Conservation (phyloP, 768 basidiomycete species). For the Leucosporidium scottii region DNA sequence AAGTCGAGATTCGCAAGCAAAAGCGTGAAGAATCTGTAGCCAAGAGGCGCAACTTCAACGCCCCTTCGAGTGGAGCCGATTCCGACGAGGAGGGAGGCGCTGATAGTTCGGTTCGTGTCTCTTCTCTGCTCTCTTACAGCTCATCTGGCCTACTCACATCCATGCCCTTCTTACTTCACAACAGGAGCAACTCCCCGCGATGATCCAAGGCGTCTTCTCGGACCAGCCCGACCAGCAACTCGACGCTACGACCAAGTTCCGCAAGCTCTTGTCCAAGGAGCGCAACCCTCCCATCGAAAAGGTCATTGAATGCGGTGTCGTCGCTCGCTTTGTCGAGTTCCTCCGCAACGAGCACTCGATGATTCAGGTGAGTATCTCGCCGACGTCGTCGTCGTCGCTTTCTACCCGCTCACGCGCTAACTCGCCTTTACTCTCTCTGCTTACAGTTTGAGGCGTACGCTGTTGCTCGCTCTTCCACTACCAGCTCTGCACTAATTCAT, state of each 20-base stretch:
- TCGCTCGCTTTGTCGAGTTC: conserved; percentile 95
- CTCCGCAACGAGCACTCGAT: conserved; percentile 52
- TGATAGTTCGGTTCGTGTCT: conserved; percentile 72
- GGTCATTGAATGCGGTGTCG: conserved; percentile 95
- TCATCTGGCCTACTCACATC: background rate
- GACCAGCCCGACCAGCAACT: conserved; percentile 85
- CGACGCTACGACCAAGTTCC: conserved; percentile 96
- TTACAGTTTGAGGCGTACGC: conserved; percentile 35
- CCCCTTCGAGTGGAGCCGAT: conserved; percentile 68
- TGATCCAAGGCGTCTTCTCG: conserved; percentile 89
- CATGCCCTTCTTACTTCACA: conserved; percentile 47
- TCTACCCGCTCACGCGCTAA: background rate
- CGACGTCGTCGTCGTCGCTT: no score
- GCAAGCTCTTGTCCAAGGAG: conserved; percentile 97
- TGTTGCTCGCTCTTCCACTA: no score
- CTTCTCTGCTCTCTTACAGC: background rate
- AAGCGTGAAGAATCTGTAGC: conserved; percentile 98
- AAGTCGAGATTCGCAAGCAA: conserved; percentile 96
- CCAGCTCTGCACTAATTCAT: no score
- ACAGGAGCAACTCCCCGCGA: conserved; percentile 61
- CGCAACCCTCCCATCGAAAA: conserved; percentile 98
- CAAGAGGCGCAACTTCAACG: conserved; percentile 70
- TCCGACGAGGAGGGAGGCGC: conserved; percentile 78
- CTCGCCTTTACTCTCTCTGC: background rate
- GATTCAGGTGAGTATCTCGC: conserved; percentile 44